Evolutionary conservation across 495 filamentous ascomycete genomes (phyloP), one percentile per base, ranked within the genome.

Genomic region (Aspergillus mulundensis): DNA sequence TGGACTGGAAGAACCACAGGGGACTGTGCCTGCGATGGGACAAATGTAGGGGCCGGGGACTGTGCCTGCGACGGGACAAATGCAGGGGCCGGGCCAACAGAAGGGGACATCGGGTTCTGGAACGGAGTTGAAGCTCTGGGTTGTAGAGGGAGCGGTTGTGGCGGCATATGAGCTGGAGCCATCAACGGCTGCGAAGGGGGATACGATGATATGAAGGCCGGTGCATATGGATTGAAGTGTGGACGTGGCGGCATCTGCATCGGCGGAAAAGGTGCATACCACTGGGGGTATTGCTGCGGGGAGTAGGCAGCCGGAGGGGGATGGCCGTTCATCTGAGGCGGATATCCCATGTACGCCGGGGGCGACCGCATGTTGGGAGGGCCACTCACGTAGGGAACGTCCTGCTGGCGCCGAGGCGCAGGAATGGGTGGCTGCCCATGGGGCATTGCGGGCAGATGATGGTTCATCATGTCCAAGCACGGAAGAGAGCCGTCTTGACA

Each of bases 361-460:
- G 72, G 70, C 30, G 73, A 66, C 46, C 74, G 72, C 69, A 79
- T 77, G 50, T 73, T 76, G 41, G 73, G 71, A 46, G 70, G 72
- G 2, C 58, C 71, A n/a, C 73, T 61, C 21, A 73, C 63, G 61
- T 81, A 82, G 38, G 71, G 61, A 45, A 76, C 65, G 24, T 81
- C 80, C 61, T 78, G 76, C 60, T 77, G 78, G 54, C 77, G 66
- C 59, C 79, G 68, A 10, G 73, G 70, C 53, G 72, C 68, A 44
- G 75, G 74, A 65, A 81, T 75, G 38, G 80, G 76, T 52, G 78
- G 76, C 70, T 79, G 80, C 72, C 77, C 77, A 72, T 78, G 79
- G 60, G 77, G 73, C 70, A 80, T 72, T 50, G 74, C 70, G 60
- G 80, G 73, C 64, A 80, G 61, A 62, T 81, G 76, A 61, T 78